Evolutionary conservation across 257 asterid genomes (phyloP), one percentile per base, ranked within the genome.

Genomic region (Solanum microdontum): DNA sequence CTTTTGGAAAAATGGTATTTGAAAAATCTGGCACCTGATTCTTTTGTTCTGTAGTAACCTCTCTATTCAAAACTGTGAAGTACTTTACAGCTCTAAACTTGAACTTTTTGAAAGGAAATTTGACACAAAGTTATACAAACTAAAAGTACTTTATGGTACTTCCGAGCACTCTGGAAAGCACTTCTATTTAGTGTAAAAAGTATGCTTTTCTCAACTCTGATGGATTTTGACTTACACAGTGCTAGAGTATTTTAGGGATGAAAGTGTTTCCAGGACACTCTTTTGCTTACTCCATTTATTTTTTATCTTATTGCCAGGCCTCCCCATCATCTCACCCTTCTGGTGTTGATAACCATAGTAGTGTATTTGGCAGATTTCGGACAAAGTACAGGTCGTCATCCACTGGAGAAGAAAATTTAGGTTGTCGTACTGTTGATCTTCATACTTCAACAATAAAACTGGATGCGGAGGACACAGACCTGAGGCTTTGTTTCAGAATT

Each of bases 401-500:
- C 72, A 26, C 85, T 55, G 90, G 89, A 24, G 99, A 95, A 87
- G 99, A 93, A 80, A 93, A 79, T 89, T 88, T 94, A 90, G 96
- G 96, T 76, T 93, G 93, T 88, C 93, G 90, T 89, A 91, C 98
- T 51, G 95, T 97, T 90, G 98, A 95, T 93, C 93, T 97, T 91
- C 98, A 91, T 70, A 94, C 99, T 77, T 93, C 99, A 84, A 95
- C 96, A 77, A 95, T 97, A 73, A 97, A 97, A 92, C 90, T 93
- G 73, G 99, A 97, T 89, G 99, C 98, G 33, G 99, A 97, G 87
- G 99, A 97, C 90, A 87, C 96, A 84, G 99, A 97, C 91, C 89
- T 97, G 89, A 94, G 99, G 88, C 94, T 97, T 26, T 97, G 99
- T 93, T 97, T 97, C 94, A 91, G 99, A 91, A 92, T 97, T 88